Base-by-base conservation (phyloP, 208 protist genomes). In the Porcisia hertigi region DNA sequence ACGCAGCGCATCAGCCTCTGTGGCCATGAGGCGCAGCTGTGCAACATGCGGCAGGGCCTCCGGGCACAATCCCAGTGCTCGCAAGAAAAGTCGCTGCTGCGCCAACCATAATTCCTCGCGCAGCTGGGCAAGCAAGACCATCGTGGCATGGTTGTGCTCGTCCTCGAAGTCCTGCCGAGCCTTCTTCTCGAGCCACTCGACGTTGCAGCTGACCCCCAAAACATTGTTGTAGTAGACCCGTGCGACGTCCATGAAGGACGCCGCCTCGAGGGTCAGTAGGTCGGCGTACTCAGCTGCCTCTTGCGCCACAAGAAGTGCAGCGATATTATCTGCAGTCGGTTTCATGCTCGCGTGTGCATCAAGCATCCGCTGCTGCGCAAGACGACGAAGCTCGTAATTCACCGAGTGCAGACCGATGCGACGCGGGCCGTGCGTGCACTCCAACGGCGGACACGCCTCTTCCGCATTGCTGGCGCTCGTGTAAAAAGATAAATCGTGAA, bases 121-220 rank as follows among this genome's bases (percentile, higher is more conserved):
- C 20, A 87, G 7, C 49, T 83, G 45, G 9, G 75, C 66, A 4
- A 94, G 60, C 25, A 85, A 23, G 8, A 34, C 55, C 20, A 82
- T 43, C 9, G 79, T 69, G 39, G 83, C 64, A 47, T 73, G 41
- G 53, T 18, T 36, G 74, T 88, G 69, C 16, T 83, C 71, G 34
- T 93, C 84, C 45, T 89, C 80, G 60, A 96, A 53, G 64, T 76
- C 70, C 5, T 60, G 69, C 30, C 92, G 89, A 41, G 82, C 76
- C 47, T 83, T 79, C 16, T 60, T 41, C 77, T 94, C 90, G 34
- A 58, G 73, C 30, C 47, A 74, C 30, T 85, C 2, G 2, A 94
- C 30, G 12, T 75, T 36, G 11, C 86, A 73, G 2, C 79, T n/a
- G 4, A 58, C 43, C 0, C 81, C 79, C 43, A 74, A 79, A 12